Evolutionary conservation across 768 basidiomycete genomes (phyloP), one percentile per base, ranked within the genome.

Genomic region (Suillus subaureus): DNA sequence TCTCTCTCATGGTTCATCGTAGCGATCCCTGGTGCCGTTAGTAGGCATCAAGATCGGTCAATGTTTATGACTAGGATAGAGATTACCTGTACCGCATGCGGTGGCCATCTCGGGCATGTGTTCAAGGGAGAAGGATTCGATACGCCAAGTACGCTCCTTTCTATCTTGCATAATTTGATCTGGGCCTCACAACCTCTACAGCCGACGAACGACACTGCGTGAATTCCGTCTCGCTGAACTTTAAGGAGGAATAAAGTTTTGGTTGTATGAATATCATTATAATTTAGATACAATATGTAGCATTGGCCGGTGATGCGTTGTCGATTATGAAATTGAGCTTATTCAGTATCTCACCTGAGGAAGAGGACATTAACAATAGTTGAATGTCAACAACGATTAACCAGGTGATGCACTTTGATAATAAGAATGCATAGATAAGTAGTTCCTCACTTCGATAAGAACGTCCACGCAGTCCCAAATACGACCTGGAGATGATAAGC

Each of bases 51-150:
- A 28, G 60, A 64, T 43, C 78, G 65, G 18, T 77, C 88, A 0
- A 77, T 84, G 64, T 90, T 90, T 51, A 90, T 86, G 84, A 78
- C 79, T 8, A 86, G 96, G 58, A 94, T 81, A 21, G 96, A 97
- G 80, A 97, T 98, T 55, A 90, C 87, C 33, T 97, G 94, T 73
- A 84, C 93, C 21, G 91, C 93, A 2, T 97, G 96, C 72, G 94
- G 93, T 11, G 94, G 96, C 1, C 96, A 98, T 75, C 83, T 98
- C 6, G 96, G 96, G 5, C 96, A 98, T 74, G 92, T 98, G 47
- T 98, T 98, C 86, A 92, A 93, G 73, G 95, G 95, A 43, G 96
- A 97, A 78, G 90, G 91, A 2, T 95, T 85, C 77, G 64, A 78
- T 6, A 94, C 88, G 0, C 94, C 94, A 4, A 94, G 92, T 90